Percentiles rank a stretch among this genome's conserved stretches.
Evolutionary conservation across 1,139 yeast species (phyloP).

Genomic region (Wickerhamomyces sp.): DNA sequence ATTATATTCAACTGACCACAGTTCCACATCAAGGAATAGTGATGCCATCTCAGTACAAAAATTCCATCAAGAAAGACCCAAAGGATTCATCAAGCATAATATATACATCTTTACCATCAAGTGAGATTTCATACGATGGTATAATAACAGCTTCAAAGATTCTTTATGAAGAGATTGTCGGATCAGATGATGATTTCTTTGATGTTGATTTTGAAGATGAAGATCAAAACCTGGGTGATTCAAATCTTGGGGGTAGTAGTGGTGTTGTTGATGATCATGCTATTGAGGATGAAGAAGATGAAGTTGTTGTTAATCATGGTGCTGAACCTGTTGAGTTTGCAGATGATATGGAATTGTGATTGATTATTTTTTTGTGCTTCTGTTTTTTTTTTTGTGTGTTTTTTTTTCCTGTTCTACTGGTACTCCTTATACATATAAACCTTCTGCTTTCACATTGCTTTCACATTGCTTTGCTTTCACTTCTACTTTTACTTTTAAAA

Average conservation of each 20-base stretch:
- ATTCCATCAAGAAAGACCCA: neutral
- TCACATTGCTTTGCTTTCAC: too few relatives aligned
- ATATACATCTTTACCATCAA: conserved; percentile 70
- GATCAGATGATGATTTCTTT: conserved; percentile 91
- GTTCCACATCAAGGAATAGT: conserved; percentile 46
- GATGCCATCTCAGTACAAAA: conserved; percentile 30
- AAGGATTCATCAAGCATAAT: conserved; percentile 30
- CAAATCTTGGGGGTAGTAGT: conserved; percentile 21
- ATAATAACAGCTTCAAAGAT: conserved; percentile 75
- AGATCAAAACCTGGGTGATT: conserved; percentile 45
- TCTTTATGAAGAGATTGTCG: conserved; percentile 73
- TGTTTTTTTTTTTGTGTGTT: neutral
- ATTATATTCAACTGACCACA: conserved; percentile 70
- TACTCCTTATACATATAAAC: too few relatives aligned
- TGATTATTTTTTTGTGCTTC: neutral
- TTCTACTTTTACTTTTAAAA: too few relatives aligned
- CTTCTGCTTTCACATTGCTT: too few relatives aligned
- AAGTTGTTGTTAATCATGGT: conserved; percentile 25
- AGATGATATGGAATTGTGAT: conserved; percentile 61
- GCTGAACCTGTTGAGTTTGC: conserved; percentile 55
- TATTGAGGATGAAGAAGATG: conserved; percentile 28
- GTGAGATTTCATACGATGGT: conserved; percentile 89
- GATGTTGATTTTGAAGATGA: conserved; percentile 96
- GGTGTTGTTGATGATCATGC: conserved; percentile 43
- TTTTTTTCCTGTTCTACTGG: neutral